These are phyloP conservation scores for Butyriboletus regius DNA, from an alignment of 1,284 basidiomycete species.

Conservation along the genomic window DNA sequence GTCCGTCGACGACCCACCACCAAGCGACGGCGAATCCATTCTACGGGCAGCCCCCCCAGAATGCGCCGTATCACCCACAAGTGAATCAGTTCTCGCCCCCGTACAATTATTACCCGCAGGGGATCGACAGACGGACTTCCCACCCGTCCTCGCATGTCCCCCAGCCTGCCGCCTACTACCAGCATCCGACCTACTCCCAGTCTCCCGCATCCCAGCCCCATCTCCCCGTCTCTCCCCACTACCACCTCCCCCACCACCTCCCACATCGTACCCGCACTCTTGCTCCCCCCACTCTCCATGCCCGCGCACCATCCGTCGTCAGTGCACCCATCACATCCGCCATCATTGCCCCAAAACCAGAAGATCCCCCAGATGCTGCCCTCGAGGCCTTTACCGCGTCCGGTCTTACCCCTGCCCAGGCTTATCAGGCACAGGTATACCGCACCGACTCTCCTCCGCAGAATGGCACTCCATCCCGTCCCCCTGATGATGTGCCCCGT, in stretches of 20 bases:
- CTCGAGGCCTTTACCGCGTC: constrained; percentile 44
- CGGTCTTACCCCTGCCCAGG: constrained; percentile 67
- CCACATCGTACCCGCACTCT: constrained; percentile 32
- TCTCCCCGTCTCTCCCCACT: constrained; percentile 16
- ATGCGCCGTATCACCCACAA: constrained; percentile 14
- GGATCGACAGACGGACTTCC: constrained; percentile 29
- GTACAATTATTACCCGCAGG: constrained; percentile 23
- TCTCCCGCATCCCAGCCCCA: constrained; percentile 24
- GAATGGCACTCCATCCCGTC: constrained; percentile 25
- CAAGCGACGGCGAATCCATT: constrained; percentile 30
- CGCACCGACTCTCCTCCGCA: constrained; percentile 37
- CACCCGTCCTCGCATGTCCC: constrained; percentile 25
- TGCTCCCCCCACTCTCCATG: constrained; percentile 36
- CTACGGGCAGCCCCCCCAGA: constrained; percentile 18
- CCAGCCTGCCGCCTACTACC: constrained; percentile 28
- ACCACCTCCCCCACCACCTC: constrained; percentile 23
- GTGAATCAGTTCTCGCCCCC: constrained; percentile 23
- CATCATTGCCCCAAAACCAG: constrained; percentile 44
- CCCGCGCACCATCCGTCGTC: constrained; percentile 48
- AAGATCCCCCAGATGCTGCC: constrained; percentile 49
- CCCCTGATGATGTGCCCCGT: constrained; percentile 28
- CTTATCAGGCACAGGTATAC: constrained; percentile 69
- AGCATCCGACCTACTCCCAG: constrained; percentile 29
- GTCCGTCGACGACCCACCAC: constrained; percentile 56
- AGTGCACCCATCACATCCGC: constrained; percentile 40